Evolutionary conservation across 2,329 filamentous ascomycete genomes (phyloP).

Genomic region (Nigrospora osmanthi): DNA sequence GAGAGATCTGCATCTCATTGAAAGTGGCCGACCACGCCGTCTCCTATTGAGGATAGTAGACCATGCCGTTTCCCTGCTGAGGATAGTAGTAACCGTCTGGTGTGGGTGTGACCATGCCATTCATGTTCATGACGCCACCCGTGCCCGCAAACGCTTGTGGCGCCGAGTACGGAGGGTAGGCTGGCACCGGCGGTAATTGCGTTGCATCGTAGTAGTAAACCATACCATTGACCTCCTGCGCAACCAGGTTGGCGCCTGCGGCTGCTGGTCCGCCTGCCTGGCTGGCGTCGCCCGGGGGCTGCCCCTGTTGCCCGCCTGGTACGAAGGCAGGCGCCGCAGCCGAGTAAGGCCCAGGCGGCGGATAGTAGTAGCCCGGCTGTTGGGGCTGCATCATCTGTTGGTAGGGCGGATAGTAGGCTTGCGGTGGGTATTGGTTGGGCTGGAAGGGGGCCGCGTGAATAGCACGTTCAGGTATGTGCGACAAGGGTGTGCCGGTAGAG

Average conservation of each 20-base stretch:
- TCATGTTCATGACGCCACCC: constrained; percentile 57
- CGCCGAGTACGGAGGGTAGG: constrained; percentile 39
- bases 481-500: constrained; percentile 71
- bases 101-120: constrained; percentile 69
- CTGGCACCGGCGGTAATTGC: constrained; percentile 52
- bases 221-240: constrained; percentile 91
- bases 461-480: constrained; percentile 86
- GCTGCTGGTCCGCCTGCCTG: constrained; percentile 36
- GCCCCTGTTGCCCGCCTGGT: constrained; percentile 37
- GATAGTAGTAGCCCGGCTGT: constrained; percentile 60
- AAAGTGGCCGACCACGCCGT: not conserved
- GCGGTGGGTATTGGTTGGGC: constrained; percentile 57
- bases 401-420: constrained; percentile 52
- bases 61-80: constrained; percentile 44
- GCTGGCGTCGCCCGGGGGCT: constrained; percentile 26
- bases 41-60: constrained; percentile 54
- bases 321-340: constrained; percentile 49
- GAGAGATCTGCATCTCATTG: not conserved
- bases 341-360: constrained; percentile 34
- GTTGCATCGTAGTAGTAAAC: constrained; percentile 87
- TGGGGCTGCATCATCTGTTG: constrained; percentile 46
- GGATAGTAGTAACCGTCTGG: constrained; percentile 66
- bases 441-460: constrained; percentile 90
- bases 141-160: constrained; percentile 43
- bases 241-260: constrained; percentile 52